These are phyloP conservation scores for Tephrocybe rancida DNA, from an alignment of 768 basidiomycete genomes.

Conservation along the genomic window DNA sequence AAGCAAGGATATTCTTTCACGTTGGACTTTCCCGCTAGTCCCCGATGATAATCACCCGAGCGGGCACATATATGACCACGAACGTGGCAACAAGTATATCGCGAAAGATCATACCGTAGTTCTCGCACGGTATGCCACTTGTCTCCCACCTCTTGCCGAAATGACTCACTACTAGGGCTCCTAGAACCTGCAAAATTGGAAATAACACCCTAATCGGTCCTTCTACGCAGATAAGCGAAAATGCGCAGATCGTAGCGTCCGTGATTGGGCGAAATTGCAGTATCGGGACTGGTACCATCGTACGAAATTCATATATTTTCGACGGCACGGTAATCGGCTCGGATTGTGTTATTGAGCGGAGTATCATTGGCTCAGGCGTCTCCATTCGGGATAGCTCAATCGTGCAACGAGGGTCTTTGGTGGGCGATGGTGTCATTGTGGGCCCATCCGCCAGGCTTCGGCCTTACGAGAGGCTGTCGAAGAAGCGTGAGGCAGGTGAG, in stretches of 20 bases:
- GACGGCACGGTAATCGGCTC: conserved; percentile 74
- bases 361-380: conserved; percentile 84
- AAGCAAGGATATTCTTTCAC: conserved; percentile 89
- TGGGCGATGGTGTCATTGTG: conserved; percentile 80
- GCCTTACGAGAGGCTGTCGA: conserved; percentile 78
- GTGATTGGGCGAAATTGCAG: conserved; percentile 78
- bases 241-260: conserved; percentile 67
- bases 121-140: conserved; percentile 71
- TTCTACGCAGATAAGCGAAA: conserved; percentile 64
- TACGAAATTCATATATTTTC: conserved; percentile 83
- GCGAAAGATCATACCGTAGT: conserved; percentile 76
- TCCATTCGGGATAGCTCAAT: conserved; percentile 64
- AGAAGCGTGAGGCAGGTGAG: conserved; percentile 38
- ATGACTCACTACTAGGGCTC: not conserved
- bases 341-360: conserved; percentile 69
- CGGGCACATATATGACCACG: conserved; percentile 81
- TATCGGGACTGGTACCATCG: conserved; percentile 70
- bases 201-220: conserved; percentile 87
- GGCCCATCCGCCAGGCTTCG: conserved; percentile 70
- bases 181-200: conserved; percentile 81
- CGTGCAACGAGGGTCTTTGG: conserved; percentile 76
- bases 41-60: conserved; percentile 93
- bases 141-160: not conserved
- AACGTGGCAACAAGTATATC: conserved; percentile 88
- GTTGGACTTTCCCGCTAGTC: conserved; percentile 95